Base-by-base conservation (phyloP, 106 monocot genomes). In the Platanthera zijinensis region DNA sequence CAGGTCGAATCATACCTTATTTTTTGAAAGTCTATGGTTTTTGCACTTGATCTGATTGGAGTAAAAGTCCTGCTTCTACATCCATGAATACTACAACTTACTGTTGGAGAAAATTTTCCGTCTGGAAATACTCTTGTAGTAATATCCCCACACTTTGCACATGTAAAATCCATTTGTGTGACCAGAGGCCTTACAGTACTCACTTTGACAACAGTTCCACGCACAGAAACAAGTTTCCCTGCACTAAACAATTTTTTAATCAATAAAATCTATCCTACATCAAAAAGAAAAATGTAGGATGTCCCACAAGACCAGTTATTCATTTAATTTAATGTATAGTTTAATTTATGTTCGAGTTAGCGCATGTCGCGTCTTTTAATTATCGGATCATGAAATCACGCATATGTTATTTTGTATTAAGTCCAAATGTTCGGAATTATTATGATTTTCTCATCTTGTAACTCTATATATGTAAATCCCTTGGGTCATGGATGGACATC, bases 1-100 rank as follows among this genome's bases (percentile, higher is more conserved):
- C 8, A 53, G 46, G 28, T 57, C 32, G 76, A 56, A 22, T 19
- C 76, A 73, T 85, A 32, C 97, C 97, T 94, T 88, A 99, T 90
- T 80, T 99, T 99, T 77, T 99, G 97, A 83, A 99, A 99, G 87
- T 99, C 97, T 25, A 99, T 88, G 1, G 81, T 84, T 71, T 84
- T 83, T n/a, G 91, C 94, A 82, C 76, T 82, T 70, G 94, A 90
- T 89, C 94, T 87, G n/a, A 85, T 81, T 13, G 97, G 97, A 10
- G 21, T 77, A 80, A 99, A 99, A 47, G 92, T 92, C 63, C 81
- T 88, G 76, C 92, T 92, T 81, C 84, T 89, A 82, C 97, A 99
- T 77, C 92, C 89, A 52, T 94, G 78, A 78, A 94, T 75, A 76
- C 17, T 74, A 57, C 97, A 99, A 19, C 52, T 76, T 30, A 75